Evolutionary conservation across 2,329 filamentous ascomycete species (phyloP).

Genomic region (Pyricularia sp.): DNA sequence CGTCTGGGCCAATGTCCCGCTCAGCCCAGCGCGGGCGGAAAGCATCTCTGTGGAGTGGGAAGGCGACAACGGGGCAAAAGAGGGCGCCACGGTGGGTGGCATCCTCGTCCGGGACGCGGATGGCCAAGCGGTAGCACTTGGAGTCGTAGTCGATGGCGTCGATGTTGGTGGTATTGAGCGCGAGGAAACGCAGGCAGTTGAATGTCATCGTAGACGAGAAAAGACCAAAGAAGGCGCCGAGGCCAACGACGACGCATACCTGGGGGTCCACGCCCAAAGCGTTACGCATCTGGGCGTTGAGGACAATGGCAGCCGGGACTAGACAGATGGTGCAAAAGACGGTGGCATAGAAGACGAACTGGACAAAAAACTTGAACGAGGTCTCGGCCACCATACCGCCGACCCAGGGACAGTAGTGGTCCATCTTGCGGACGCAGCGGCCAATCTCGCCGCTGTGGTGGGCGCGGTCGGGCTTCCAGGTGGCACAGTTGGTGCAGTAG

Average conservation of each 20-base stretch:
- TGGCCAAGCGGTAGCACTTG: slow-evolving; percentile 63
- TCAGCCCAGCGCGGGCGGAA: neutral
- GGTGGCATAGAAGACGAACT: slow-evolving; percentile 69
- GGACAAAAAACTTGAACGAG: slow-evolving; percentile 85
- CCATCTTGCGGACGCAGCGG: slow-evolving; percentile 81
- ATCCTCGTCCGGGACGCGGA: slow-evolving; percentile 41
- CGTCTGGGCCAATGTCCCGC: slow-evolving; percentile 5
- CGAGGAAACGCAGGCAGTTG: slow-evolving; percentile 60
- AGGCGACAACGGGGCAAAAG: slow-evolving; percentile 9
- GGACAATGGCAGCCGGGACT: slow-evolving; percentile 47
- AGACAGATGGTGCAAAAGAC: slow-evolving; percentile 58
- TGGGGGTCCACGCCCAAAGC: slow-evolving; percentile 40
- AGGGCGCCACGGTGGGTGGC: neutral
- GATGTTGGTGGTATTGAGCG: slow-evolving; percentile 74
- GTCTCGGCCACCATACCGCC: slow-evolving; percentile 85
- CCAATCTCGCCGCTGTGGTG: slow-evolving; percentile 80
- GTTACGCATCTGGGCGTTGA: slow-evolving; percentile 42
- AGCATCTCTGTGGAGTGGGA: slow-evolving; percentile 8
- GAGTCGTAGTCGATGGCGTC: slow-evolving; percentile 59
- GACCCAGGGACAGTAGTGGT: slow-evolving; percentile 96
- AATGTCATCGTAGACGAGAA: slow-evolving; percentile 71
- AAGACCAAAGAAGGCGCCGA: slow-evolving; percentile 67
- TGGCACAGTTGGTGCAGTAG: slow-evolving; percentile 77
- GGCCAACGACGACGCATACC: slow-evolving; percentile 55
- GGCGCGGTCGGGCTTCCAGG: slow-evolving; percentile 80